These are phyloP conservation scores for Penicillium sp. DNA, from an alignment of 2,329 filamentous ascomycete species.

Conservation along the genomic window DNA sequence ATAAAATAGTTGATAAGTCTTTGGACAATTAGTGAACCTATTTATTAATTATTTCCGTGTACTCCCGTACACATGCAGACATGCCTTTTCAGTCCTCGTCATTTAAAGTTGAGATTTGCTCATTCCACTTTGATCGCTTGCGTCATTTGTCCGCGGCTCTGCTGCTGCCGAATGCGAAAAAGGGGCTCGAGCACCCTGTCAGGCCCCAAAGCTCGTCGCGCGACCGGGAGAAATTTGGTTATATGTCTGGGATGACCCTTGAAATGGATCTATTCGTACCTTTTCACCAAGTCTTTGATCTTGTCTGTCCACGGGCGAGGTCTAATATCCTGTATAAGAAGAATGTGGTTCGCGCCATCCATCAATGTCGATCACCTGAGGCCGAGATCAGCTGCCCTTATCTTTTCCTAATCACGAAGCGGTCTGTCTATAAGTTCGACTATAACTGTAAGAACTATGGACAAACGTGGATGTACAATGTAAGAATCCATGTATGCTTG, in stretches of 20 bases:
- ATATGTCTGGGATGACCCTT: background rate
- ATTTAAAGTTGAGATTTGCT: constrained; percentile 5
- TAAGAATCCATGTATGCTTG: background rate
- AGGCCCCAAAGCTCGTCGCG: background rate
- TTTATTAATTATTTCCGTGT: background rate
- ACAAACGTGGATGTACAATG: background rate
- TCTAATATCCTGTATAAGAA: background rate
- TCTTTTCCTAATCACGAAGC: background rate
- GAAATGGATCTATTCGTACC: no score
- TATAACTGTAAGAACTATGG: no score
- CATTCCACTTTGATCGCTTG: constrained; percentile 15
- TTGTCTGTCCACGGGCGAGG: no score
- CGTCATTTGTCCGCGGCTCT: constrained; percentile 22
- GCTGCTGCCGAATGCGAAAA: constrained; percentile 10
- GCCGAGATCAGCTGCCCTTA: background rate
- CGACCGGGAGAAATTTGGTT: background rate
- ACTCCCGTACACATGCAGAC: no score
- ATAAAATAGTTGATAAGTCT: background rate
- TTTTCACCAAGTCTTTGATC: no score
- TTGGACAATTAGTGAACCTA: background rate
- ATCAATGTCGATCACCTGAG: background rate
- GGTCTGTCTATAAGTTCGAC: background rate
- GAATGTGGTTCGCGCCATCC: background rate
- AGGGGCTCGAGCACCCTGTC: background rate
- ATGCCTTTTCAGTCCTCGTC: no score